Evolutionary conservation across 164 flowering plant genomes (phyloP).

Genomic region (Saururus chinensis): DNA sequence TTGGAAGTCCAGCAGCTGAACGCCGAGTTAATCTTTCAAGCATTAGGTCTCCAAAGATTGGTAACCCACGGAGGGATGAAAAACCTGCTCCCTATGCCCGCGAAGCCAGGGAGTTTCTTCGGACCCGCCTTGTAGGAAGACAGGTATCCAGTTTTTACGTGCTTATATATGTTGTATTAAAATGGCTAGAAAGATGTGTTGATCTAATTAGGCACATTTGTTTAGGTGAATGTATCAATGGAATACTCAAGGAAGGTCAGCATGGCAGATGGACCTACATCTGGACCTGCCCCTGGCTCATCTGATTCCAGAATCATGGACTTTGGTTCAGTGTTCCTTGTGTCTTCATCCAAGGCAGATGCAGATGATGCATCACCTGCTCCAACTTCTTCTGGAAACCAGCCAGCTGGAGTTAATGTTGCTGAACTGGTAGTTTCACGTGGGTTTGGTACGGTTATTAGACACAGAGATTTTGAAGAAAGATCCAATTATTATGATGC

Average conservation of each 20-base stretch:
- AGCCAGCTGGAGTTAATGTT: constrained; percentile 53
- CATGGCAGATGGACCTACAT: constrained; percentile 42
- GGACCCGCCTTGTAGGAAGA: constrained; percentile 73
- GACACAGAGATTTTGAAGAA: constrained; percentile 95
- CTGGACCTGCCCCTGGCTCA: constrained; percentile 27
- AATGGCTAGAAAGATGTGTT: not conserved
- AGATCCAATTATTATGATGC: constrained; percentile 90
- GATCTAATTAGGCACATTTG: not conserved
- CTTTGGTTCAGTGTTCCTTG: constrained; percentile 87
- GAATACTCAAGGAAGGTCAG: constrained; percentile 84
- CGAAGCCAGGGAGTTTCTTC: constrained; percentile 82
- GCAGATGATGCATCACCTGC: constrained; percentile 39
- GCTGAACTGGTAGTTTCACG: constrained; percentile 75
- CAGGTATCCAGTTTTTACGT: constrained; percentile 37
- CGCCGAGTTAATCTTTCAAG: constrained; percentile 91
- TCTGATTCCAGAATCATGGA: constrained; percentile 86
- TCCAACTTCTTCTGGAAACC: constrained; percentile 33
- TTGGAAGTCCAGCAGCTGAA: constrained; percentile 84
- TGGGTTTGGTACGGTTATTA: constrained; percentile 77
- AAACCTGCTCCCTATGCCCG: constrained; percentile 87
- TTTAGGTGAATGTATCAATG: constrained; percentile 85
- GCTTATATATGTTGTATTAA: not conserved
- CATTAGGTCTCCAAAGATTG: constrained; percentile 79
- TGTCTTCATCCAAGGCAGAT: constrained; percentile 44
- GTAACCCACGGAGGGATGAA: constrained; percentile 82